Evolutionary conservation across 2,329 filamentous ascomycete species (phyloP).

Genomic region (Fusarium globosum): DNA sequence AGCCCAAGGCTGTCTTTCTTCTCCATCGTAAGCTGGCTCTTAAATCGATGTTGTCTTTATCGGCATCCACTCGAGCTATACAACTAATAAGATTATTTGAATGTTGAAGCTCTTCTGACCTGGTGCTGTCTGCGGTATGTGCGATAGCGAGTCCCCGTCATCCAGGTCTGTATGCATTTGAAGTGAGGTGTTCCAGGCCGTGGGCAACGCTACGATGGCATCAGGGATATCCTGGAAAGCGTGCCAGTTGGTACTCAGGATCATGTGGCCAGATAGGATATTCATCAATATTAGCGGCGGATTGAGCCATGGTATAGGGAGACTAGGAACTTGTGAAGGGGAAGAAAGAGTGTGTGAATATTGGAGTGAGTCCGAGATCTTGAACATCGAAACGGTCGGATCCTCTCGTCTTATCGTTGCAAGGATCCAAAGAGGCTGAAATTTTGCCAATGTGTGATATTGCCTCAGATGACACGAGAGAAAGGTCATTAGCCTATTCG

Average conservation of each 20-base stretch:
- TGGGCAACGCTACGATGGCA: background rate
- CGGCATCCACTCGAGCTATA: background rate
- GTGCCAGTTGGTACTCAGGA: accelerated
- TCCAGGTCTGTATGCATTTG: background rate
- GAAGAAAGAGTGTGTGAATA: background rate
- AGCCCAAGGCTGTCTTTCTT: background rate
- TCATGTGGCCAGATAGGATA: background rate
- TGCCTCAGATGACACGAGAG: accelerated
- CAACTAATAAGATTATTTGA: accelerated
- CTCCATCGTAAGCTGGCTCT: background rate
- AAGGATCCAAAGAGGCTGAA: background rate
- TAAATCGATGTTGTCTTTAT: accelerated
- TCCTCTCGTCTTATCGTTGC: background rate
- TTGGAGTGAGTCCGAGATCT: background rate
- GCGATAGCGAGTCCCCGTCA: background rate
- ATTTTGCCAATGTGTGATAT: accelerated
- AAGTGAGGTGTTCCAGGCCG: too few species aligned
- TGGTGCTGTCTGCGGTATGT: too few species aligned
- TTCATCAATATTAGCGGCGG: background rate
- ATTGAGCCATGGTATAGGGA: background rate
- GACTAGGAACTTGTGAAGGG: background rate
- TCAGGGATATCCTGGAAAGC: background rate
- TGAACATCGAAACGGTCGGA: background rate
- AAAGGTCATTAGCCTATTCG: background rate
- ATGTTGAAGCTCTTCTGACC: background rate